These are phyloP conservation scores for Kwoniella botswanensis DNA, from an alignment of 768 basidiomycete genomes.

Conservation along the genomic window DNA sequence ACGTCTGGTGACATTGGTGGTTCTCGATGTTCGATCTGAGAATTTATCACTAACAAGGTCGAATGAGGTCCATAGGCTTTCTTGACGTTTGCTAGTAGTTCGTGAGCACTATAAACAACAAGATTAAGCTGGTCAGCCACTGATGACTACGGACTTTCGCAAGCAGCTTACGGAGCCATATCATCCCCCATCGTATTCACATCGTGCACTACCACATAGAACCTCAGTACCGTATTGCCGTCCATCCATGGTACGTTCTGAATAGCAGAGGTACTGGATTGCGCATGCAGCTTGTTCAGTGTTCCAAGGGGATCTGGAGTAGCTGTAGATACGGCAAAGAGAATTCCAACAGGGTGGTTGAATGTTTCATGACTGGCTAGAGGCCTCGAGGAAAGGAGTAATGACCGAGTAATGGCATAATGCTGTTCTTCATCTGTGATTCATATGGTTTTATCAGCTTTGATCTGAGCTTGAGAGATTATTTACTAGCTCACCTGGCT, in stretches of 20 bases:
- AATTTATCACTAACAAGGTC: conserved; percentile 56
- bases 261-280: conserved; percentile 28
- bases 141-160: no score
- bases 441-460: background rate
- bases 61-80: conserved; percentile 57
- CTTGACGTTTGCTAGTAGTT: conserved; percentile 51
- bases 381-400: conserved; percentile 53
- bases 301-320: conserved; percentile 50
- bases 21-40: conserved; percentile 24
- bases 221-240: conserved; percentile 42
- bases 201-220: conserved; percentile 57
- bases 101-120: conserved; percentile 41
- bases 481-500: conserved; percentile 38
- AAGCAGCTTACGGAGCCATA: conserved; percentile 37
- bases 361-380: conserved; percentile 54
- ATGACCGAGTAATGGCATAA: conserved; percentile 51
- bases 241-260: conserved; percentile 52
- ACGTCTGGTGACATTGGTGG: conserved; percentile 42
- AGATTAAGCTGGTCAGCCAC: background rate
- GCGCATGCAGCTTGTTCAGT: conserved; percentile 42
- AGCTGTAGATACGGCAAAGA: conserved; percentile 54
- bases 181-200: conserved; percentile 42
- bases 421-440: conserved; percentile 50
- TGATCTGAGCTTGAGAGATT: no score
- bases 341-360: conserved; percentile 54